These are phyloP conservation scores for Tubosaeta brunneosetosa DNA, from an alignment of 768 basidiomycete species.

Conservation along the genomic window DNA sequence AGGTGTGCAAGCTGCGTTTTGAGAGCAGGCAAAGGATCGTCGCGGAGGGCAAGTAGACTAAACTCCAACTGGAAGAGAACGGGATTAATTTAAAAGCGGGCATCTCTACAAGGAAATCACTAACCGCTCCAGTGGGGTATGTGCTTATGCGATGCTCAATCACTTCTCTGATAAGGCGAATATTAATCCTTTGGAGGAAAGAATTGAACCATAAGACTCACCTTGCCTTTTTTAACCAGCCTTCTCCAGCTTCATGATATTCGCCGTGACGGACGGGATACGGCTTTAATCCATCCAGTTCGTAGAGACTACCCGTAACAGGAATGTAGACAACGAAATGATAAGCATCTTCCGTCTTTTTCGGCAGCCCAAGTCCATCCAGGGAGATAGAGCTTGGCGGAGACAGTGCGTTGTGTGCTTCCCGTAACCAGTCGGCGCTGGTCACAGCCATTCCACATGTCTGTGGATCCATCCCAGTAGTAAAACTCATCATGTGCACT, in stretches of 20 bases:
- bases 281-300: slow-evolving; percentile 86
- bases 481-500: slow-evolving; percentile 69
- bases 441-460: slow-evolving; percentile 78
- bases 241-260: slow-evolving; percentile 63
- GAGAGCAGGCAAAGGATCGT: slow-evolving; percentile 72
- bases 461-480: slow-evolving; percentile 82
- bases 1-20: slow-evolving; percentile 50
- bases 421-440: slow-evolving; percentile 73
- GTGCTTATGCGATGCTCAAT: slow-evolving; percentile 87
- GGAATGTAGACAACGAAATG: slow-evolving; percentile 96
- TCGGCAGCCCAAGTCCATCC: slow-evolving; percentile 73
- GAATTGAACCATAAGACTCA: slow-evolving; percentile 25
- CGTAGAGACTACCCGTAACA: slow-evolving; percentile 77
- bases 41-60: slow-evolving; percentile 82
- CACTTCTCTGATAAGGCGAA: slow-evolving; percentile 51
- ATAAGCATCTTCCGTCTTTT: slow-evolving; percentile 78
- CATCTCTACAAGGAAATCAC: slow-evolving; percentile 21
- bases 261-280: slow-evolving; percentile 78
- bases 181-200: slow-evolving; percentile 16
- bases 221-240: slow-evolving; percentile 82
- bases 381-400: slow-evolving; percentile 85
- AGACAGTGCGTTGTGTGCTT: slow-evolving; percentile 90
- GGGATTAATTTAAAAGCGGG: slow-evolving; percentile 6
- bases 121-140: slow-evolving; percentile 83
- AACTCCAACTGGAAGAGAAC: slow-evolving; percentile 68